Conservation (phyloP, 2,329 filamentous ascomycete genomes). For the Penicillium palitans region DNA sequence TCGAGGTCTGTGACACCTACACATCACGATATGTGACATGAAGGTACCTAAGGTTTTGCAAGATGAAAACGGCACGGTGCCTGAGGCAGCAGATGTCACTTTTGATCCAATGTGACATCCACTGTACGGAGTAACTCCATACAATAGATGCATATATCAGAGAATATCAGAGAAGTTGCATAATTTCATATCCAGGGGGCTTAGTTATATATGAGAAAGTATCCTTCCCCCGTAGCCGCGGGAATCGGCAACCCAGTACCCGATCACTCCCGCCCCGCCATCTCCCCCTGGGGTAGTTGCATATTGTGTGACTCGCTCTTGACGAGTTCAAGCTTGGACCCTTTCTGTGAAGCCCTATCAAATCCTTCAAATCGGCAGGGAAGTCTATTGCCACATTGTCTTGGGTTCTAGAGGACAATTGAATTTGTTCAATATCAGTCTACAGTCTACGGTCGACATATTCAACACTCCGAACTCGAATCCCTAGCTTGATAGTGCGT, state of each 20-base stretch:
- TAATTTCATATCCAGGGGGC: background rate
- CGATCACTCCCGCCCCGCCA: constrained; percentile 19
- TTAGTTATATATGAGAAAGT: background rate
- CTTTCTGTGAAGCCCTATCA: constrained; percentile 7
- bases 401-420: background rate
- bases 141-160: too few relatives aligned
- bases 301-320: constrained; percentile 8
- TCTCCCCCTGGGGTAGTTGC: constrained; percentile 10
- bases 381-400: background rate
- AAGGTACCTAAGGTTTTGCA: background rate
- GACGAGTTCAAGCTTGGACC: constrained; percentile 9
- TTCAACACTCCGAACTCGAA: background rate
- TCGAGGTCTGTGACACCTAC: background rate
- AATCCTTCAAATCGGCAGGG: background rate
- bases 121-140: too few relatives aligned
- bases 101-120: background rate
- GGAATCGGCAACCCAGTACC: constrained; percentile 20
- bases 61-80: constrained; percentile 4
- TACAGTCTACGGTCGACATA: background rate
- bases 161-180: too few relatives aligned
- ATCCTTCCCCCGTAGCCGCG: constrained; percentile 16
- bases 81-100: constrained; percentile 1
- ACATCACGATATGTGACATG: background rate
- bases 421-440: background rate
- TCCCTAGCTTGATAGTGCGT: background rate